These are phyloP conservation scores for Blastocystis sp. DNA, from an alignment of 352 stramenopile genomes.

Conservation along the genomic window DNA sequence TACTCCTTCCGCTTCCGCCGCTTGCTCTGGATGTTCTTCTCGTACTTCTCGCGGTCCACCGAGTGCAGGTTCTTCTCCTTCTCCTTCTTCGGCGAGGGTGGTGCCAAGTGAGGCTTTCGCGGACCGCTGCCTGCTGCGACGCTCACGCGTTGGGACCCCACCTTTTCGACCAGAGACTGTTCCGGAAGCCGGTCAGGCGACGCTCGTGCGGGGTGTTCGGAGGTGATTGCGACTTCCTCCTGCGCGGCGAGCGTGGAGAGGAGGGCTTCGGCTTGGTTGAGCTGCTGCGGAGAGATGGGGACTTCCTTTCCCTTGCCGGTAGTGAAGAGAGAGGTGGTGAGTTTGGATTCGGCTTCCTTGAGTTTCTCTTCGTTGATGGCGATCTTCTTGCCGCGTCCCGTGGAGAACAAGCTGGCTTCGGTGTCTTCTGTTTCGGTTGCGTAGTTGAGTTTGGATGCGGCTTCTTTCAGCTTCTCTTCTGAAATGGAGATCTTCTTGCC, in stretches of 20 bases:
- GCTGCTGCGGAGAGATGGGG: neutral
- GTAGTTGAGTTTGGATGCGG: neutral
- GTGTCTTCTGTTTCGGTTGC: neutral
- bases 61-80: neutral
- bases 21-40: neutral
- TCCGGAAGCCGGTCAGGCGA: neutral
- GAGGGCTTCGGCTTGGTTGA: neutral
- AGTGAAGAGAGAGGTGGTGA: neutral
- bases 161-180: neutral
- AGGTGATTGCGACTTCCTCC: neutral
- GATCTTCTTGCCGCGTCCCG: neutral
- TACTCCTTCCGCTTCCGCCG: neutral
- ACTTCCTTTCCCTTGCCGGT: neutral
- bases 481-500: neutral
- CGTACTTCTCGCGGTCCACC: neutral
- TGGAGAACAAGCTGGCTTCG: neutral
- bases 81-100: neutral
- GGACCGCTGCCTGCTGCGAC: neutral
- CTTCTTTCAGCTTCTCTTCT: neutral
- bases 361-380: neutral
- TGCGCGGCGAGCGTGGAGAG: neutral
- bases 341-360: neutral
- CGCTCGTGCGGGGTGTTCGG: neutral
- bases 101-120: neutral
- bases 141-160: neutral